Conservation (phyloP, 2,329 filamentous ascomycete genomes). For the Pseudocercospora crystallina region DNA sequence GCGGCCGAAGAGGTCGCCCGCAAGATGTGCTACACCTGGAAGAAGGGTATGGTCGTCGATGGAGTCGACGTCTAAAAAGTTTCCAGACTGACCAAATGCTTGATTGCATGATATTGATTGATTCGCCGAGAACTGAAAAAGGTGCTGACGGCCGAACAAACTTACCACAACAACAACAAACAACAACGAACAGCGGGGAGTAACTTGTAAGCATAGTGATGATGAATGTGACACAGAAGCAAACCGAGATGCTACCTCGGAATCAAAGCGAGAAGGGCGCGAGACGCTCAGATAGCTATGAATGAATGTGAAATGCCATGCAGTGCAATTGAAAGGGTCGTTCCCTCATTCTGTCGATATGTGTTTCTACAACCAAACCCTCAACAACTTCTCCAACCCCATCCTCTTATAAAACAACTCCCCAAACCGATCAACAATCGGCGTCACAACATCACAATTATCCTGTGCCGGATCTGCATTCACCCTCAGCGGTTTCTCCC, state of each 20-base stretch:
- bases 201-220: slow-evolving; percentile 15
- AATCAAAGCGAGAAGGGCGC: slow-evolving; percentile 18
- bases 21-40: slow-evolving; percentile 78
- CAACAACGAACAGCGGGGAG: neutral
- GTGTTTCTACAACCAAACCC: neutral
- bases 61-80: slow-evolving; percentile 71
- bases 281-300: slow-evolving; percentile 12
- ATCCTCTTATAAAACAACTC: slow-evolving; percentile 9
- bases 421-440: slow-evolving; percentile 8
- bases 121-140: slow-evolving; percentile 5
- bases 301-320: slow-evolving; percentile 8
- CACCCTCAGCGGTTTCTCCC: slow-evolving; percentile 15
- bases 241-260: slow-evolving; percentile 20
- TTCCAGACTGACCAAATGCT: neutral
- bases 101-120: neutral
- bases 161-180: too few relatives aligned
- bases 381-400: slow-evolving; percentile 9
- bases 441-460: slow-evolving; percentile 3
- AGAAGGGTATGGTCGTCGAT: slow-evolving; percentile 80
- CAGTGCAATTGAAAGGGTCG: too few relatives aligned
- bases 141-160: slow-evolving; percentile 2
- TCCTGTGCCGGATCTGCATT: slow-evolving; percentile 9
- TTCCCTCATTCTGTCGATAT: too few relatives aligned
- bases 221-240: neutral
- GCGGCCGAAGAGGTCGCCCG: slow-evolving; percentile 73